Percentiles rank a stretch among this genome's conserved stretches.
These are phyloP conservation scores for Pleurotus eryngii DNA, from an alignment of 768 basidiomycete genomes.

Conservation along the genomic window DNA sequence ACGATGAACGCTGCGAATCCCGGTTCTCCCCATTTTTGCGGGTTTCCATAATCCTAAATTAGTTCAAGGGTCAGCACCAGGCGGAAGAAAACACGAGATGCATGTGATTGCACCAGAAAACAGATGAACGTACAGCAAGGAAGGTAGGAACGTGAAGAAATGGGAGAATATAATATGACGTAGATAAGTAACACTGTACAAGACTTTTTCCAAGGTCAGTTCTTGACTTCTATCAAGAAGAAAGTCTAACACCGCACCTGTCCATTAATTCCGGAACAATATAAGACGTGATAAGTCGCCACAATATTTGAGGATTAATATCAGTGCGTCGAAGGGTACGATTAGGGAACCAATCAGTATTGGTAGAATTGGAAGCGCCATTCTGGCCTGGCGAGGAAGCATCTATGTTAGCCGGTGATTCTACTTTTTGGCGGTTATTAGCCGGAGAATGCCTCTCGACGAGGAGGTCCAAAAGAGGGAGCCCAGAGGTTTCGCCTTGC, in stretches of 20 bases:
- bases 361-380: constrained; percentile 27
- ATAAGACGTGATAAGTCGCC: constrained; percentile 83
- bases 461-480: constrained; percentile 82
- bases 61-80: constrained; percentile 11
- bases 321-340: constrained; percentile 70
- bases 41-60: constrained; percentile 84
- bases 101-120: constrained; percentile 5
- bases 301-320: constrained; percentile 82
- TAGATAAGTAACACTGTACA: constrained; percentile 83
- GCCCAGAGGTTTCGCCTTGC: constrained; percentile 92
- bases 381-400: constrained; percentile 2
- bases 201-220: constrained; percentile 40
- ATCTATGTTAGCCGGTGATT: constrained; percentile 10
- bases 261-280: constrained; percentile 93
- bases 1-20: constrained; percentile 94
- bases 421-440: constrained; percentile 20
- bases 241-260: constrained; percentile 48
- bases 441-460: constrained; percentile 62
- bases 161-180: constrained; percentile 89
- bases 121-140: constrained; percentile 51
- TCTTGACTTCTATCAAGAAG: constrained; percentile 1
- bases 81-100: not conserved
- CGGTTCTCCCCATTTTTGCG: constrained; percentile 93
- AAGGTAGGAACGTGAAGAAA: constrained; percentile 92
- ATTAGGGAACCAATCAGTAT: constrained; percentile 79